These are phyloP conservation scores for Tricholoma furcatifolium DNA, from an alignment of 768 basidiomycete species.

Conservation along the genomic window DNA sequence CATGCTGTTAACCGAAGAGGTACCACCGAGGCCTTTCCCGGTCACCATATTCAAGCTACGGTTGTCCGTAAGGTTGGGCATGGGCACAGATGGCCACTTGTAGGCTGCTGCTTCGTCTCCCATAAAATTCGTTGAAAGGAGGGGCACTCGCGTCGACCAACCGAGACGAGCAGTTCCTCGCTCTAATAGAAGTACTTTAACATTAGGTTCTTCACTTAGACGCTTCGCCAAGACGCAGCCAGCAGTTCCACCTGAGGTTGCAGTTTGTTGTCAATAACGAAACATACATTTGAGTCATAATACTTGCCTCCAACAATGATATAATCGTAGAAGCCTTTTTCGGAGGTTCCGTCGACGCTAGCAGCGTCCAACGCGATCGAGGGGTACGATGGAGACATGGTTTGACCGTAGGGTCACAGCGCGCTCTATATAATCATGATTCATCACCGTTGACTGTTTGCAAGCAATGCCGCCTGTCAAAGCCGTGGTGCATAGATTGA, in stretches of 20 bases:
- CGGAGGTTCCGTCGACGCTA: neutral
- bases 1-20: slow-evolving; percentile 24
- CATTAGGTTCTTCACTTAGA: slow-evolving; percentile 5
- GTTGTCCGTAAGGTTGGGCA: neutral
- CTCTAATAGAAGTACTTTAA: slow-evolving; percentile 11
- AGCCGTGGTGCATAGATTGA: too few species aligned
- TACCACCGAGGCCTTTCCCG: slow-evolving; percentile 27
- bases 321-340: slow-evolving; percentile 5
- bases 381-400: too few species aligned
- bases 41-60: slow-evolving; percentile 13
- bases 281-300: too few species aligned
- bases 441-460: too few species aligned
- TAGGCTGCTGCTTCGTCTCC: slow-evolving; percentile 4
- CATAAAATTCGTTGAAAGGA: slow-evolving; percentile 10
- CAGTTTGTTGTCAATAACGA: too few species aligned
- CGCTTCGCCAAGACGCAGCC: slow-evolving; percentile 8
- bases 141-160: slow-evolving; percentile 4
- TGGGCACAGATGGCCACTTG: slow-evolving; percentile 3
- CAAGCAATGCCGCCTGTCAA: too few species aligned
- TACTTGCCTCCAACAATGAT: slow-evolving; percentile 5
- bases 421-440: too few species aligned
- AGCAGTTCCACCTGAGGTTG: slow-evolving; percentile 6
- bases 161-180: slow-evolving; percentile 6
- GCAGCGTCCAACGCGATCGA: too few species aligned
- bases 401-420: too few species aligned